Evolutionary conservation across 148 eudicot genomes (phyloP).

Genomic region (Tetragonia tetragonoides): DNA sequence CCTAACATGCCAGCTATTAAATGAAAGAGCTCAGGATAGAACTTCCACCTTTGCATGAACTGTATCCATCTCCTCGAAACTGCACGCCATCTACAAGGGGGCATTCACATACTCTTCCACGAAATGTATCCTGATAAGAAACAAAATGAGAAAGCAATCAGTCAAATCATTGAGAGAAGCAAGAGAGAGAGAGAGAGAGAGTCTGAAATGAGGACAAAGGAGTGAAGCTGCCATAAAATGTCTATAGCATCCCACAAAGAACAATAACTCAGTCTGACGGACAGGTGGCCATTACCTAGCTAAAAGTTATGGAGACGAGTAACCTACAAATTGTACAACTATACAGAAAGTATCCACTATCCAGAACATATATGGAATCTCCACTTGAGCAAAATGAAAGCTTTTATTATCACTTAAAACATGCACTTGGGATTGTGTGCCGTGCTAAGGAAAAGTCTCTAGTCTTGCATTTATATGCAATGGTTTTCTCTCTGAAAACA

Average conservation of each 20-base stretch:
- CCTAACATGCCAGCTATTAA: constrained; percentile 2
- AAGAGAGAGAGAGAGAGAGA: not conserved
- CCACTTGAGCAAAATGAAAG: not conserved
- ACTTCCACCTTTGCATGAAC: constrained; percentile 65
- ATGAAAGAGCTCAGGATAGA: not conserved
- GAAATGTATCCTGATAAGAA: constrained; percentile 73
- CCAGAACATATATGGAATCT: not conserved
- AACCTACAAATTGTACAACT: no score
- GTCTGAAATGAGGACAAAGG: not conserved
- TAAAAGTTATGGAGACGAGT: no score
- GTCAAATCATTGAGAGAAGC: not conserved
- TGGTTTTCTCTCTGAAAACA: not conserved
- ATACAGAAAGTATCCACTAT: not conserved
- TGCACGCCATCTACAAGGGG: constrained; percentile 89
- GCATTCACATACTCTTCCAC: constrained; percentile 98
- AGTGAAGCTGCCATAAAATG: not conserved
- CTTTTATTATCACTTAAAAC: not conserved
- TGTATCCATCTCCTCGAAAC: constrained; percentile 94
- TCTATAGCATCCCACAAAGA: constrained; percentile 27
- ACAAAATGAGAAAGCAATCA: not conserved
- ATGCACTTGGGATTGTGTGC: not conserved
- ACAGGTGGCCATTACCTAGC: not conserved
- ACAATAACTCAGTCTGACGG: not conserved
- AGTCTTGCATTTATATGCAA: not conserved
- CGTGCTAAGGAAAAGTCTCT: not conserved